Percentiles rank a stretch among this genome's conserved stretches.
These are phyloP conservation scores for Hymenoscyphus albidus DNA, from an alignment of 2,329 filamentous ascomycete species.

Conservation along the genomic window DNA sequence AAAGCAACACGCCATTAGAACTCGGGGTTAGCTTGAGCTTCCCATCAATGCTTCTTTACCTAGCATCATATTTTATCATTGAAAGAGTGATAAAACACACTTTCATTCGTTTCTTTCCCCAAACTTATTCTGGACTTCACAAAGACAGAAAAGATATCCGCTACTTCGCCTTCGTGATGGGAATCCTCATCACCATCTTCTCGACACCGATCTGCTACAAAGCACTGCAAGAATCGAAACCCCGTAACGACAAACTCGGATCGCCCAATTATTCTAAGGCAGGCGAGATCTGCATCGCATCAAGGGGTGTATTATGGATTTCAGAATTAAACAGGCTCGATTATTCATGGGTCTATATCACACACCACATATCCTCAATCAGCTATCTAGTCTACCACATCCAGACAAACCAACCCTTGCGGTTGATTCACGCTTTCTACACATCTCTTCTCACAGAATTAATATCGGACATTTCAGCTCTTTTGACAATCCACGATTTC, in stretches of 20 bases:
- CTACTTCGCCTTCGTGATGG: slow-evolving; percentile 16
- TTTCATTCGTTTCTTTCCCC: not conserved
- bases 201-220: slow-evolving; percentile 11
- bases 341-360: not conserved
- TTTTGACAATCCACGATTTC: slow-evolving; percentile 10
- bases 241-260: not conserved
- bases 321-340: slow-evolving; percentile 16
- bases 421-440: slow-evolving; percentile 10
- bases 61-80: not conserved
- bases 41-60: not conserved
- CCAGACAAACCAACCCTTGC: not conserved
- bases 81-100: not conserved
- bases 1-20: not conserved
- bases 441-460: slow-evolving; percentile 13
- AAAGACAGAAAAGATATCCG: slow-evolving; percentile 11
- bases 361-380: not conserved
- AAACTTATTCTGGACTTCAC: slow-evolving; percentile 28
- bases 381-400: not conserved
- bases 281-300: slow-evolving; percentile 15
- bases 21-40: not conserved
- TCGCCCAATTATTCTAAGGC: slow-evolving; percentile 1
- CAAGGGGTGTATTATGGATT: slow-evolving; percentile 10
- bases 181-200: slow-evolving; percentile 11
- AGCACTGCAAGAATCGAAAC: slow-evolving; percentile 5
- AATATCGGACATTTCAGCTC: slow-evolving; percentile 9